phyloP scores from a whole-genome alignment of 306 rosid species.

The Rosa rugosa region DNA sequence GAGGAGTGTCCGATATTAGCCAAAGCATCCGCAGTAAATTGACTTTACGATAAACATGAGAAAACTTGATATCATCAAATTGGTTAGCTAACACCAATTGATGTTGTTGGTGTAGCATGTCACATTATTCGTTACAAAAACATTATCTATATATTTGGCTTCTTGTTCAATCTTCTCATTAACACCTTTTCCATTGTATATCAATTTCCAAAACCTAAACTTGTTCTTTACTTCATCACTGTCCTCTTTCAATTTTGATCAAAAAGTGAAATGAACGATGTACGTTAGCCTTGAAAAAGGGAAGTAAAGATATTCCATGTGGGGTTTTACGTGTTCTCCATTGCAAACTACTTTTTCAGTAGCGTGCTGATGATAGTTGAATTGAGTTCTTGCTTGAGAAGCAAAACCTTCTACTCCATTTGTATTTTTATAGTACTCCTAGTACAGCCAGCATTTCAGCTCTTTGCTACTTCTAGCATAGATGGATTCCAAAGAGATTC shows the following conservation, averaged over 20 bases:
- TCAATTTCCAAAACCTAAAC: conserved; percentile 8
- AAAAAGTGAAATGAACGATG: neutral
- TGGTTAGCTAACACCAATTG: no score
- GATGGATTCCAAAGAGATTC: neutral
- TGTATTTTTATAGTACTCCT: neutral
- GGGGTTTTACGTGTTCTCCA: neutral
- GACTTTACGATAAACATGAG: no score
- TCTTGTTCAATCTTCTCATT: neutral
- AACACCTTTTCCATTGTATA: neutral
- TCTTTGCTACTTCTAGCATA: neutral
- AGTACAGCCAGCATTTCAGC: neutral
- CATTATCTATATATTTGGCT: neutral
- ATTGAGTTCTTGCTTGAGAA: neutral
- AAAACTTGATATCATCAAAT: no score
- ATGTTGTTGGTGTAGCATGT: neutral
- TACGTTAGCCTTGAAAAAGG: neutral
- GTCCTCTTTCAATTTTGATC: neutral
- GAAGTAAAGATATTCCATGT: neutral
- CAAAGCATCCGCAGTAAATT: no score
- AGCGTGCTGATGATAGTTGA: neutral
- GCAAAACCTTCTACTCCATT: neutral
- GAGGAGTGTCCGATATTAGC: no score
- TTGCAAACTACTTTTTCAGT: neutral
- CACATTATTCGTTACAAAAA: neutral
- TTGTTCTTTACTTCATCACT: neutral